Evolutionary conservation across 805 yeast species (phyloP).

Genomic region (Saccharomycopsis sp.): DNA sequence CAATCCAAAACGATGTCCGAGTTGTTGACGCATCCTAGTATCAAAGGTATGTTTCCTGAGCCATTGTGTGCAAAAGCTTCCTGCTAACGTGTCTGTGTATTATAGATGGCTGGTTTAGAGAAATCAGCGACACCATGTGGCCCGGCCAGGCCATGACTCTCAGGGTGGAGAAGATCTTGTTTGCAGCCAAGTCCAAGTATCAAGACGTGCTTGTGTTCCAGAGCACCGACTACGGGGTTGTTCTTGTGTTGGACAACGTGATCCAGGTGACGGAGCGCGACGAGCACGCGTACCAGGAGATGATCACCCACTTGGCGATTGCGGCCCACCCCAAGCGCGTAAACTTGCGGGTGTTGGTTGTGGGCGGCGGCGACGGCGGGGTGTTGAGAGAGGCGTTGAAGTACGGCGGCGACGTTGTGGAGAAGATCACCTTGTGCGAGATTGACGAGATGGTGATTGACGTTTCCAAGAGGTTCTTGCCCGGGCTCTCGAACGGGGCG

Average conservation of each 20-base stretch:
- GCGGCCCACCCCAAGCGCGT: conserved; percentile 75
- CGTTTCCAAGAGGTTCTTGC: conserved; percentile 79
- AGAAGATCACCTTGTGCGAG: conserved; percentile 86
- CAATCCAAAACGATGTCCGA: too few relatives aligned
- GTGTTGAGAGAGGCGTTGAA: conserved; percentile 91
- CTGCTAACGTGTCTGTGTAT: too few relatives aligned
- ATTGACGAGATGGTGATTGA: conserved; percentile 90
- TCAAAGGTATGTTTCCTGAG: conserved; percentile 8
- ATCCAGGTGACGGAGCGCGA: conserved; percentile 97
- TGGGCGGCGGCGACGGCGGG: conserved; percentile 99
- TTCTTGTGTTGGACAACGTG: conserved; percentile 86
- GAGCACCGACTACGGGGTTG: conserved; percentile 91
- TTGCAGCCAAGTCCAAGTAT: conserved; percentile 76
- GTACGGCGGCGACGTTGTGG: conserved; percentile 63
- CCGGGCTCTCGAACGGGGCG: conserved; percentile 69
- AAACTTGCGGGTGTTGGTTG: conserved; percentile 60
- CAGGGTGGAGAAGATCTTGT: conserved; percentile 77
- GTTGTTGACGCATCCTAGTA: conserved; percentile 11
- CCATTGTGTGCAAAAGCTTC: too few relatives aligned
- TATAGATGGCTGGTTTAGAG: conserved; percentile 98
- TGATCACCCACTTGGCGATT: conserved; percentile 91
- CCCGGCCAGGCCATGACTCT: conserved; percentile 97
- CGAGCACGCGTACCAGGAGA: conserved; percentile 96
- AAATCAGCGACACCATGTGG: conserved; percentile 92
- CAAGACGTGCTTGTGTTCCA: conserved; percentile 93